Conservation (phyloP, 495 filamentous ascomycete species). For the Neurospora terricola region DNA sequence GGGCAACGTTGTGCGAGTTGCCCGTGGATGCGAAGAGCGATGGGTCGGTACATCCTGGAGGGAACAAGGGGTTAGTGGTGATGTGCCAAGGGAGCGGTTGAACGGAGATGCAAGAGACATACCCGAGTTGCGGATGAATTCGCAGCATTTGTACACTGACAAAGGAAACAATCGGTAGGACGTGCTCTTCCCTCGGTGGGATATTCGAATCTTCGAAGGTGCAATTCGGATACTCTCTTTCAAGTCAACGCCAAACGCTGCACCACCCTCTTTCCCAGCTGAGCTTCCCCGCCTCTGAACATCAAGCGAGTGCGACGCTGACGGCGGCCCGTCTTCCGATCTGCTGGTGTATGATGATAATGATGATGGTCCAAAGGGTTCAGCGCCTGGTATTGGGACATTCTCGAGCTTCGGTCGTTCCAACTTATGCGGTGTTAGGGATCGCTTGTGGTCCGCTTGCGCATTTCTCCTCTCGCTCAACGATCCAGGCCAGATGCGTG, state of each 20-base stretch:
- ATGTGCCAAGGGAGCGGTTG: background rate
- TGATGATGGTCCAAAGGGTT: background rate
- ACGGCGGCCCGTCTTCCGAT: background rate
- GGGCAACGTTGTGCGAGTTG: conserved; percentile 13
- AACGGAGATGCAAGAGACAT: background rate
- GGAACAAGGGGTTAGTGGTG: background rate
- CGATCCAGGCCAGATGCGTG: background rate
- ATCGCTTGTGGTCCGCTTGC: background rate
- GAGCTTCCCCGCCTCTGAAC: background rate
- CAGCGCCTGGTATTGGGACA: background rate
- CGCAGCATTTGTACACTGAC: conserved; percentile 21
- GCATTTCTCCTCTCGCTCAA: background rate
- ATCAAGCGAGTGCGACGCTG: background rate
- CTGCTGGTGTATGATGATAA: background rate
- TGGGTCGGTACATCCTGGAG: conserved; percentile 7
- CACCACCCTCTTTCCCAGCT: background rate
- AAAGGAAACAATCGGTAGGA: conserved; percentile 18
- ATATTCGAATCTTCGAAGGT: conserved; percentile 19
- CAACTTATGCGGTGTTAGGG: background rate
- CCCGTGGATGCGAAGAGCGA: conserved; percentile 14
- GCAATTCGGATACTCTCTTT: conserved; percentile 15
- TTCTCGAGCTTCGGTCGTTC: background rate
- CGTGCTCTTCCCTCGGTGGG: conserved; percentile 16
- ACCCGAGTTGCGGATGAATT: conserved; percentile 18
- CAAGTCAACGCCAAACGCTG: conserved; percentile 14